Evolutionary conservation across 2,329 filamentous ascomycete genomes (phyloP).

Genomic region (Elsinoe batatas): DNA sequence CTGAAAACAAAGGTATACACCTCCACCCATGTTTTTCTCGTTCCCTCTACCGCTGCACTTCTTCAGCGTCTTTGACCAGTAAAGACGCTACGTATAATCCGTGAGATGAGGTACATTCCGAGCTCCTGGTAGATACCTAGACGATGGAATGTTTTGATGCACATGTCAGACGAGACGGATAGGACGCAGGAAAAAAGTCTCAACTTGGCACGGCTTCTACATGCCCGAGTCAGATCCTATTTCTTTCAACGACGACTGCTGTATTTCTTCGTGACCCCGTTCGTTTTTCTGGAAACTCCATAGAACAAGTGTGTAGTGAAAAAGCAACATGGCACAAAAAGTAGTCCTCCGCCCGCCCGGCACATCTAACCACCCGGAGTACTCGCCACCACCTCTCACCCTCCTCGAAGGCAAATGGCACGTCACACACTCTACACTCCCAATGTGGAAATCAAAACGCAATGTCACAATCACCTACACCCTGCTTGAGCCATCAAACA

Average conservation of each 20-base stretch:
- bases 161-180: neutral
- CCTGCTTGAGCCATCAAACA: constrained; percentile 35
- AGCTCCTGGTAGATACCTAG: neutral
- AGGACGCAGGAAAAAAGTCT: neutral
- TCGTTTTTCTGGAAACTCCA: neutral
- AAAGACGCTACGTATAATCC: neutral
- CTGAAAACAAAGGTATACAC: neutral
- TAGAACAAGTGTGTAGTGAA: neutral
- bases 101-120: neutral
- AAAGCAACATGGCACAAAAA: neutral
- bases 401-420: constrained; percentile 61
- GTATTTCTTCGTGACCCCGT: neutral
- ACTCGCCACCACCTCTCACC: constrained; percentile 41
- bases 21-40: neutral
- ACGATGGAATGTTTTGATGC: neutral
- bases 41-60: neutral
- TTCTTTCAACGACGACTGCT: neutral
- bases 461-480: constrained; percentile 75
- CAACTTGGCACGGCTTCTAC: neutral
- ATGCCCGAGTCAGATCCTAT: neutral
- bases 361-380: constrained; percentile 19
- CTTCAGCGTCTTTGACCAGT: neutral
- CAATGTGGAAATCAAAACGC: constrained; percentile 70
- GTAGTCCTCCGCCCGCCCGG: constrained; percentile 36
- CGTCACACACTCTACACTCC: constrained; percentile 64